Base-by-base conservation (phyloP, 164 flowering plant species). In the Sedum album region DNA sequence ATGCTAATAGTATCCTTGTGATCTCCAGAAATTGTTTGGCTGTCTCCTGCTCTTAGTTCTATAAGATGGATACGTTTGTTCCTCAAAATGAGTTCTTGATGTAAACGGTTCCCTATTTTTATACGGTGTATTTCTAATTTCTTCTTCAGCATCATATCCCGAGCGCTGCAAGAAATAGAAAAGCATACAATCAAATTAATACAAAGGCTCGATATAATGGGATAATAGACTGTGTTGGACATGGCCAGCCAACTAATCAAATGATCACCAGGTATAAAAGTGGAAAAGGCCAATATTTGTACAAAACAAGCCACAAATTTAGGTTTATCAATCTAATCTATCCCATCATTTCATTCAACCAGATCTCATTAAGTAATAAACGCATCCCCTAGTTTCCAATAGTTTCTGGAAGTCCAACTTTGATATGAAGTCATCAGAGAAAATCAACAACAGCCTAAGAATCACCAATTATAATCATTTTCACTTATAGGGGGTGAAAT, bases 121-220 rank as follows among this genome's bases (percentile, higher is more conserved):
- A 51, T 57, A 73, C 69, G 68, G 84, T 20, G 77, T 72, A 67
- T 76, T 86, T 76, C 90, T 80, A 42, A 66, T 76, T 75, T 85
- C 90, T 72, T 88, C 96, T 72, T 90, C 96, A 31, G 79, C 77
- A 81, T 93, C 96, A 77, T 85, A 90, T 44, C 73, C 82, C 21
- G 87, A 81, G 0, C 96, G 89, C 96, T 90, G 83, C 70, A 83
- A 60, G 33, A 28, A 57, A 26, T 17, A 44, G 48, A 44, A 35
- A 35, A 55, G 17, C 62, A 57, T 57, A 25, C 62, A 57, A 55
- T 55, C 61, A 25, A n/a, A 51, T 55, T 55, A 55, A 25, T 55
- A 31, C 61, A 55, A 57, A 57, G 33, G n/a, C 17, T 28, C 11
- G 31, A 25, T 8, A 25, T 55, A 25, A 25, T 25, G n/a, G 25